Conservation (phyloP, 2,329 filamentous ascomycete species). For the Endoconidiophora laricicola region DNA sequence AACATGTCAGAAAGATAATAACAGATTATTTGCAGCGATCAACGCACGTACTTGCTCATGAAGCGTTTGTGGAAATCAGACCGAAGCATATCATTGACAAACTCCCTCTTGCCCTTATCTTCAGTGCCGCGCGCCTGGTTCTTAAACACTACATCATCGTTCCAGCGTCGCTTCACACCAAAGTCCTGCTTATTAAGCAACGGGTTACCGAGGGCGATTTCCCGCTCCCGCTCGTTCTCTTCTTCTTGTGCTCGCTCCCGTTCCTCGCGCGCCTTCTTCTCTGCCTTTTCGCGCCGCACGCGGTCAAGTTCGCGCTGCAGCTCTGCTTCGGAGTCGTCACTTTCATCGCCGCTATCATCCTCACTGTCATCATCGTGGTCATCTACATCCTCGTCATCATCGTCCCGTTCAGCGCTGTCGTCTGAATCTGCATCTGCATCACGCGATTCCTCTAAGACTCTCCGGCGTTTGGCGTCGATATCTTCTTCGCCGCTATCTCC, state of each 20-base stretch:
- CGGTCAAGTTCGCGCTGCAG: slow-evolving; percentile 86
- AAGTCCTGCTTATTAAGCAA: slow-evolving; percentile 79
- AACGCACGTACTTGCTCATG: slow-evolving; percentile 58
- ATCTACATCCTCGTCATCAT: slow-evolving; percentile 28
- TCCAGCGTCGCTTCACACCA: slow-evolving; percentile 83
- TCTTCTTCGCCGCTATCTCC: slow-evolving; percentile 49
- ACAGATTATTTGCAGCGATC: slow-evolving; percentile 12
- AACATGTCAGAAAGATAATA: not conserved
- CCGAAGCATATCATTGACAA: slow-evolving; percentile 88
- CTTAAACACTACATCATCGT: slow-evolving; percentile 98
- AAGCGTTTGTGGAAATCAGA: slow-evolving; percentile 98
- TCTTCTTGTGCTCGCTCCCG: slow-evolving; percentile 65
- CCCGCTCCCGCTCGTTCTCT: slow-evolving; percentile 65
- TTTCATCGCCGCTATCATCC: slow-evolving; percentile 24
- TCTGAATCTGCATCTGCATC: slow-evolving; percentile 71
- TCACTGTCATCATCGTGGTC: slow-evolving; percentile 34
- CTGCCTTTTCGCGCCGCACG: slow-evolving; percentile 73
- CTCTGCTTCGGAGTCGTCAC: slow-evolving; percentile 74
- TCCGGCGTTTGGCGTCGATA: slow-evolving; percentile 63
- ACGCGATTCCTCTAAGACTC: slow-evolving; percentile 73
- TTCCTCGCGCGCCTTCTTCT: slow-evolving; percentile 41
- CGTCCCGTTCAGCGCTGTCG: slow-evolving; percentile 39
- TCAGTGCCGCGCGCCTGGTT: slow-evolving; percentile 94
- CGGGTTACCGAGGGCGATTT: slow-evolving; percentile 86
- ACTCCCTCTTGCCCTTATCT: slow-evolving; percentile 81